Percentiles rank a stretch among this genome's conserved stretches.
phyloP scores from a whole-genome alignment of 2,329 filamentous ascomycete species.

The Diaporthe citri region DNA sequence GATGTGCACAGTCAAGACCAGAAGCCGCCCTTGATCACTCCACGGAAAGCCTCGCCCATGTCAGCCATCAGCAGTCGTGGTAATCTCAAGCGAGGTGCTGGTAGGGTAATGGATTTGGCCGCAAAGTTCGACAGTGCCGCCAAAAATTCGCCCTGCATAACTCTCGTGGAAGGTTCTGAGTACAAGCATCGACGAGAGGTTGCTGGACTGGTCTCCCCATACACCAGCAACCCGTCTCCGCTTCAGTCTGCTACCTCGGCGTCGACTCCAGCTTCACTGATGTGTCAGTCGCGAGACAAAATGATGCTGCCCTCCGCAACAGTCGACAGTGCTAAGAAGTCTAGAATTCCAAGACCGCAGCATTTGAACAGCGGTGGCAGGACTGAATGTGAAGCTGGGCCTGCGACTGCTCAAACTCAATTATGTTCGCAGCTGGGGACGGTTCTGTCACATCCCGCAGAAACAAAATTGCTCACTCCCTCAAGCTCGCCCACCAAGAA shows the following conservation, averaged over 20 bases:
- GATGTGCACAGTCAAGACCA: background rate
- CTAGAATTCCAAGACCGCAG: constrained; percentile 29
- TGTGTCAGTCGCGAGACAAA: constrained; percentile 30
- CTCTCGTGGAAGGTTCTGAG: constrained; percentile 32
- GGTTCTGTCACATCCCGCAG: background rate
- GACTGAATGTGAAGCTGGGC: background rate
- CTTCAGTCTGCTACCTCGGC: constrained; percentile 26
- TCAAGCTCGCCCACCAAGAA: constrained; percentile 29
- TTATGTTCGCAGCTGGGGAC: background rate
- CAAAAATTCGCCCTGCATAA: constrained; percentile 43
- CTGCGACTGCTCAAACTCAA: background rate
- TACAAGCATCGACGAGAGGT: constrained; percentile 34
- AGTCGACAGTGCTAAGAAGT: background rate
- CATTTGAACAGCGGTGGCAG: background rate
- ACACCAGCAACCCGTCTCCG: constrained; percentile 39
- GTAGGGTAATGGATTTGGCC: constrained; percentile 62
- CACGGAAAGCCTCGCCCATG: constrained; percentile 19
- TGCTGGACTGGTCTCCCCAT: constrained; percentile 36
- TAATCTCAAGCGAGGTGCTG: constrained; percentile 44
- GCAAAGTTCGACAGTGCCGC: constrained; percentile 62
- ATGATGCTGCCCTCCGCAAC: background rate
- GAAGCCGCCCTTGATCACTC: constrained; percentile 37
- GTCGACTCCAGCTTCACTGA: constrained; percentile 35
- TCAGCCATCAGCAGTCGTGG: constrained; percentile 15
- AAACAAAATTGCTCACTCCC: constrained; percentile 21